Conservation (phyloP, 2,329 filamentous ascomycete genomes). For the Macrophomina phaseolina region DNA sequence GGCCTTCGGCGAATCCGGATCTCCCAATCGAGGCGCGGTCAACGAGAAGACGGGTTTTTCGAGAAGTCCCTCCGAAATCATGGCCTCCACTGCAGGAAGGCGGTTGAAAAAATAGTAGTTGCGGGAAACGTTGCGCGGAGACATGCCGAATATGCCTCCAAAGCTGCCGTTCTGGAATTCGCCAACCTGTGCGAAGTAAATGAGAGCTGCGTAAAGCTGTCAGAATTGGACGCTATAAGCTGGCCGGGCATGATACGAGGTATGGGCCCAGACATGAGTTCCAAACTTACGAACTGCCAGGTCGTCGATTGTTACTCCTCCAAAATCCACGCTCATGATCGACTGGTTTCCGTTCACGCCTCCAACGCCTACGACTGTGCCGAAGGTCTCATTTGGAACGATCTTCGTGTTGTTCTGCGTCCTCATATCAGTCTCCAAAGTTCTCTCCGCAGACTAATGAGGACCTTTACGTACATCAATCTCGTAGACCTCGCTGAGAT, state of each 20-base stretch:
- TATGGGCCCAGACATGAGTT: background rate
- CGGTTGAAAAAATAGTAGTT: constrained; percentile 17
- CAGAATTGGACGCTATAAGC: background rate
- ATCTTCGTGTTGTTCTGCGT: background rate
- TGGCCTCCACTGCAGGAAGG: constrained; percentile 1
- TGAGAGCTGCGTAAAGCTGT: constrained; percentile 3
- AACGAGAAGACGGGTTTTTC: constrained; percentile 6
- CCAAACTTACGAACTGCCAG: background rate
- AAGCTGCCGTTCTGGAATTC: constrained; percentile 12
- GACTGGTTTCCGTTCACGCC: constrained; percentile 13
- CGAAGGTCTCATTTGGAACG: constrained; percentile 12
- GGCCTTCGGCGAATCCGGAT: background rate
- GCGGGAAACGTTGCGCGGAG: constrained; percentile 9
- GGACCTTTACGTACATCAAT: background rate
- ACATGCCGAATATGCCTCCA: constrained; percentile 9
- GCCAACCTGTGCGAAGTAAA: background rate
- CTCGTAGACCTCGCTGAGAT: background rate
- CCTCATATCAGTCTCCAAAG: background rate
- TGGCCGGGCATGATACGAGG: background rate
- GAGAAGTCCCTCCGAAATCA: background rate
- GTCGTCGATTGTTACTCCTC: background rate
- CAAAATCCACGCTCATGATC: constrained; percentile 10
- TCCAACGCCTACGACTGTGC: constrained; percentile 1
- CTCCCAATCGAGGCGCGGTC: background rate
- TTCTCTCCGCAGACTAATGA: too few species aligned